Evolutionary conservation across 225 moss, liverwort and hornwort species (phyloP).

Genomic region (Anthoceros angustus): DNA sequence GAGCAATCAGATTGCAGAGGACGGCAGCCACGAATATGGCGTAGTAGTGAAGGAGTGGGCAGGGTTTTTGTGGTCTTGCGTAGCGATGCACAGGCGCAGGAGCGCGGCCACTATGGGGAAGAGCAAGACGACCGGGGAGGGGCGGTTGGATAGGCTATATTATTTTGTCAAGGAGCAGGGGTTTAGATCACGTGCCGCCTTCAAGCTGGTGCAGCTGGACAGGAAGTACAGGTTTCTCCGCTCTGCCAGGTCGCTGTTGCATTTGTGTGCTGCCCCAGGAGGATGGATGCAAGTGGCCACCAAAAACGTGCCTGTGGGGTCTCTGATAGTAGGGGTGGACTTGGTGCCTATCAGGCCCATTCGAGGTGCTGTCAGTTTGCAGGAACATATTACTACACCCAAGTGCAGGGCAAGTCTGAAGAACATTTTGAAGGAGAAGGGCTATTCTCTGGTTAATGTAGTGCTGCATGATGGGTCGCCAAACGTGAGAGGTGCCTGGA

Average conservation of each 20-base stretch:
- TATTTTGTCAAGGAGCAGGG: conserved; percentile 97
- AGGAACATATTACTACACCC: conserved; percentile 82
- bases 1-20: too few species aligned
- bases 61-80: too few species aligned
- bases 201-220: conserved; percentile 95
- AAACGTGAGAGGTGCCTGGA: conserved; percentile 94
- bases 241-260: conserved; percentile 64
- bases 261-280: conserved; percentile 93
- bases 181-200: conserved; percentile 85
- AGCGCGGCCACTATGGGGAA: conserved; percentile 33
- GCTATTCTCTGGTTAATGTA: conserved; percentile 76
- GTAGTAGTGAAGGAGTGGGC: too few species aligned
- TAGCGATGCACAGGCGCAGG: too few species aligned
- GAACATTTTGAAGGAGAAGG: conserved; percentile 64
- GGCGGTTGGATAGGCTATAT: conserved; percentile 84
- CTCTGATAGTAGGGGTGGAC: conserved; percentile 80
- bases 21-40: too few species aligned
- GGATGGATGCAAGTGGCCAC: conserved; percentile 99
- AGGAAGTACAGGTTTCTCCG: conserved; percentile 63
- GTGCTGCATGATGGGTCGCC: conserved; percentile 95
- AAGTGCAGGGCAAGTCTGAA: conserved; percentile 76
- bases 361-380: conserved; percentile 73
- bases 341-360: conserved; percentile 93
- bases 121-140: conserved; percentile 97
- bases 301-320: conserved; percentile 92